Evolutionary conservation across 768 basidiomycete genomes (phyloP).

Genomic region (Naganishia antarctica): DNA sequence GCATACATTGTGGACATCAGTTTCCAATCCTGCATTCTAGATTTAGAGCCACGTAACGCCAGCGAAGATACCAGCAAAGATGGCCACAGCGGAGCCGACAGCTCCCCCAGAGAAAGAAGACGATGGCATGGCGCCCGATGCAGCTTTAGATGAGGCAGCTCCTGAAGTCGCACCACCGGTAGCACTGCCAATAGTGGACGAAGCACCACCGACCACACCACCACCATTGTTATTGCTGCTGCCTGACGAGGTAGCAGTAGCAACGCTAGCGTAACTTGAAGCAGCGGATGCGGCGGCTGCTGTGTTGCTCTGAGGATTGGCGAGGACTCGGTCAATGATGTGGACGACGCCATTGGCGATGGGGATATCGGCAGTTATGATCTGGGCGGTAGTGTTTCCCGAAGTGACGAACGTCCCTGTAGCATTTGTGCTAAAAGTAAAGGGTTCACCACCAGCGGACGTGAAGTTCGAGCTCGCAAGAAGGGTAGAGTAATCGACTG

Average conservation of each 20-base stretch:
- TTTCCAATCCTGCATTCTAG: neutral
- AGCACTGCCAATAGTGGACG: slow-evolving; percentile 29
- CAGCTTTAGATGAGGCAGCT: slow-evolving; percentile 5
- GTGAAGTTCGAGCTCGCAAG: slow-evolving; percentile 52
- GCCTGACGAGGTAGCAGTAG: slow-evolving; percentile 37
- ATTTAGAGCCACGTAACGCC: slow-evolving; percentile 25
- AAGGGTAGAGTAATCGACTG: slow-evolving; percentile 60
- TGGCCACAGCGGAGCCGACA: slow-evolving; percentile 34
- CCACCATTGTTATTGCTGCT: slow-evolving; percentile 27
- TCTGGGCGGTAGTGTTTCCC: slow-evolving; percentile 54
- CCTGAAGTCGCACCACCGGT: slow-evolving; percentile 21
- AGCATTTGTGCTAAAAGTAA: slow-evolving; percentile 57
- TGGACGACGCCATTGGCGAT: slow-evolving; percentile 67
- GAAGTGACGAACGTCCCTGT: slow-evolving; percentile 59
- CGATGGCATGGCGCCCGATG: slow-evolving; percentile 21
- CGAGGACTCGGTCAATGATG: slow-evolving; percentile 49
- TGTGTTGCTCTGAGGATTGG: slow-evolving; percentile 46
- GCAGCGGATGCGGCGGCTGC: slow-evolving; percentile 45
- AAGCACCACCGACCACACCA: slow-evolving; percentile 24
- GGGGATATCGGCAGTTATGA: slow-evolving; percentile 61
- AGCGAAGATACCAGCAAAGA: slow-evolving; percentile 31
- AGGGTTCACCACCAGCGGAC: slow-evolving; percentile 59
- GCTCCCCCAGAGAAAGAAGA: neutral
- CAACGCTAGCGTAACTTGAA: slow-evolving; percentile 33
- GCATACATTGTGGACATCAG: neutral